A percentile compares a stretch with the other conserved stretches of the same genome.
Evolutionary conservation across 2,329 filamentous ascomycete species (phyloP).

Genomic region (Diaporthe eres): DNA sequence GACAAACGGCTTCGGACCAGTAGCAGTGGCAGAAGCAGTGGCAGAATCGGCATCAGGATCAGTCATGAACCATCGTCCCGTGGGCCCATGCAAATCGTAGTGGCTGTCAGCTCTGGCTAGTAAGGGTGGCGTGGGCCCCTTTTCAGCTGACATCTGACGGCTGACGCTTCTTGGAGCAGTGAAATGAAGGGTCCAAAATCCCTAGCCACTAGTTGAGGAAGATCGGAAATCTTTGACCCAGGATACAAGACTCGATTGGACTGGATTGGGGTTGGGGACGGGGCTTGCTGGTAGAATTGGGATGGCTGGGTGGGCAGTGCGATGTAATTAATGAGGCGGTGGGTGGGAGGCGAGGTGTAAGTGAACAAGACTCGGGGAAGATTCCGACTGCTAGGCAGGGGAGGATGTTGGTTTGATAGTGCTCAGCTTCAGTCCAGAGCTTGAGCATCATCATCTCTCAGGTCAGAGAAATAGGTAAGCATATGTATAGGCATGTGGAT

Average conservation of each 20-base stretch:
- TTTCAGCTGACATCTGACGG: constrained; percentile 31
- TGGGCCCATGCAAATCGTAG: background rate
- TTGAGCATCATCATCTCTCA: background rate
- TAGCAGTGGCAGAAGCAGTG: background rate
- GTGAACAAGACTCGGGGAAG: background rate
- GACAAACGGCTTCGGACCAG: background rate
- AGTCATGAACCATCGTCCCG: constrained; percentile 1
- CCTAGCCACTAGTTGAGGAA: background rate
- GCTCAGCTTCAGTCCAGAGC: background rate
- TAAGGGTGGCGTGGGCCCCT: constrained; percentile 12
- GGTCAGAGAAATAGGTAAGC: background rate
- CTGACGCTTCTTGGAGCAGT: constrained; percentile 1
- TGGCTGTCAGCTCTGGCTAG: constrained; percentile 27
- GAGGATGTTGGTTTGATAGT: background rate
- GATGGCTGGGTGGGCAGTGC: constrained; percentile 22
- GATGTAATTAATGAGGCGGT: background rate
- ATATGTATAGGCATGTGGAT: background rate
- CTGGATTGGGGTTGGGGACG: background rate
- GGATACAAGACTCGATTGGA: background rate
- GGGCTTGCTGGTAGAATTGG: constrained; percentile 21
- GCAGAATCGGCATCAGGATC: background rate
- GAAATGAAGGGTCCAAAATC: background rate
- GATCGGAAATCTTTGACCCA: background rate
- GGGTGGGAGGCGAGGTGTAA: background rate
- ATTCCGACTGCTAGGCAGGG: background rate